Conservation (phyloP, 78 protist species). For the Acrasis kona region DNA sequence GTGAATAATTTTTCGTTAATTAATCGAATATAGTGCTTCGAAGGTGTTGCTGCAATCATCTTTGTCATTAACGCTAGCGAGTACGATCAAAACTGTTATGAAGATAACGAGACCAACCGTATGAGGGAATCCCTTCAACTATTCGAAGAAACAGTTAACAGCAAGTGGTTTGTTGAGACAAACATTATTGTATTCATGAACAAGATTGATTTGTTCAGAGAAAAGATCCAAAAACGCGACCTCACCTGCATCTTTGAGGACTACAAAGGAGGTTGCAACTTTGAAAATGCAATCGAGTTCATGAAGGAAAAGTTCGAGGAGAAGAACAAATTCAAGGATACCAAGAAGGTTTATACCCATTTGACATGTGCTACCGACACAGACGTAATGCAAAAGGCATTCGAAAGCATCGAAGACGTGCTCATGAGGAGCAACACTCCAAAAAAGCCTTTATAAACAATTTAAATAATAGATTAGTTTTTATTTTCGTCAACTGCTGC, state of each 20-base stretch:
- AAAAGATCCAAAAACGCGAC: conserved; percentile 40
- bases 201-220: conserved; percentile 59
- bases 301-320: conserved; percentile 18
- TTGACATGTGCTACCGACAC: conserved; percentile 78
- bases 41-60: conserved; percentile 56
- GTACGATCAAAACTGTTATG: conserved; percentile 55
- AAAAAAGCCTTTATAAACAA: too few species aligned
- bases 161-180: conserved; percentile 41
- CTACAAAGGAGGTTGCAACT: conserved; percentile 59
- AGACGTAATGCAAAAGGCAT: conserved; percentile 23
- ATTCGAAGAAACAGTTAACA: conserved; percentile 52
- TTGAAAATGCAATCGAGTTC: conserved; percentile 26
- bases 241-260: conserved; percentile 37
- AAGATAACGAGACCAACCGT: conserved; percentile 55
- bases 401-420: background rate
- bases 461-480: too few species aligned
- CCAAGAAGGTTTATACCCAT: conserved; percentile 53
- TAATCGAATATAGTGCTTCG: too few species aligned
- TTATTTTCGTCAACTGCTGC: too few species aligned
- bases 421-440: too few species aligned
- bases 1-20: too few species aligned
- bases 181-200: conserved; percentile 57
- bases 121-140: conserved; percentile 52
- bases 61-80: conserved; percentile 56
- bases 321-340: conserved; percentile 34